Percentiles rank a stretch among this genome's conserved stretches.
Evolutionary conservation across 78 protist species (phyloP).

Genomic region (Guillardia theta): DNA sequence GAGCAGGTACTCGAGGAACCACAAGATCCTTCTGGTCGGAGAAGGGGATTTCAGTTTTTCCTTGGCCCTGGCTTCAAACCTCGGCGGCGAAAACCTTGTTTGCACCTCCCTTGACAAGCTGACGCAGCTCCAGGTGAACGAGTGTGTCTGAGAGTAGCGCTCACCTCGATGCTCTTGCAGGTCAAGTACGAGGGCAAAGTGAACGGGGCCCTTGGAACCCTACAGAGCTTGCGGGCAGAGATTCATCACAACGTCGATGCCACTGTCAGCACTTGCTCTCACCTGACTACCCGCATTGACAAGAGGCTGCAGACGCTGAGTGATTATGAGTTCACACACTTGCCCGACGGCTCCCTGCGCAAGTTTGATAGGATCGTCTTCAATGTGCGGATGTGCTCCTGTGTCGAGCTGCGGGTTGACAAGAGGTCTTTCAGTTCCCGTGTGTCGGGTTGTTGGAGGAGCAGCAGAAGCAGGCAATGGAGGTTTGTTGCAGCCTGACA

Average conservation of each 20-base stretch:
- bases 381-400: too few species aligned
- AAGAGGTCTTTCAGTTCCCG: too few species aligned
- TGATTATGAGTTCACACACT: too few species aligned
- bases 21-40: not conserved
- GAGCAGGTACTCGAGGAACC: not conserved
- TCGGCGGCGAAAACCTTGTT: not conserved
- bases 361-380: too few species aligned
- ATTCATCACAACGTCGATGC: not conserved
- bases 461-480: too few species aligned
- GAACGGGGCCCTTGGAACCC: not conserved
- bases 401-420: too few species aligned
- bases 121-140: not conserved
- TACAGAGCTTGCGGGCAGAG: not conserved
- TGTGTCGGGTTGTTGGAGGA: too few species aligned
- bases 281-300: too few species aligned
- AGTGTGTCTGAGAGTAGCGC: not conserved
- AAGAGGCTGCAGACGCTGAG: too few species aligned
- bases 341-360: too few species aligned
- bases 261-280: too few species aligned
- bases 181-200: not conserved
- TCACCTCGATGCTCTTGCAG: not conserved
- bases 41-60: not conserved
- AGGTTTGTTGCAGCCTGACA: too few species aligned
- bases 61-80: not conserved
- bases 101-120: not conserved